Conservation (phyloP, 2,329 filamentous ascomycete species). For the Penicillium brevicompactum region DNA sequence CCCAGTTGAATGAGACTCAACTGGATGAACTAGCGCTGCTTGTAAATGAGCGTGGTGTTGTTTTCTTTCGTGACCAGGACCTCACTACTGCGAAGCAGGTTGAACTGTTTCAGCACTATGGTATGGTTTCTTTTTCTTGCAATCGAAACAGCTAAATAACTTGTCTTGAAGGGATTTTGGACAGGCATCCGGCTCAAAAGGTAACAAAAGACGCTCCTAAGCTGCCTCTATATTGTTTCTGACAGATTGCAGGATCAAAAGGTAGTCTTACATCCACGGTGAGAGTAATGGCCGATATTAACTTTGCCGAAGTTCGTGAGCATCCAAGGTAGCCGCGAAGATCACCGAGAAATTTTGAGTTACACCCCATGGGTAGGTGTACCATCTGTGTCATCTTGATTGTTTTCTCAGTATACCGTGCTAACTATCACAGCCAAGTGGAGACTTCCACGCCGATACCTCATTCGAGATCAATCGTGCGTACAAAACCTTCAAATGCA, state of each 20-base stretch:
- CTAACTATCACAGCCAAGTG: slow-evolving; percentile 34
- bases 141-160: no score
- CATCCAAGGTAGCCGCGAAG: slow-evolving; percentile 49
- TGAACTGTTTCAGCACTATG: slow-evolving; percentile 52
- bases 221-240: neutral
- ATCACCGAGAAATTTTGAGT: slow-evolving; percentile 48
- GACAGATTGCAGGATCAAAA: slow-evolving; percentile 1
- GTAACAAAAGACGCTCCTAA: neutral
- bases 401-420: neutral
- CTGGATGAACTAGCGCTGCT: slow-evolving; percentile 55
- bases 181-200: slow-evolving; percentile 14
- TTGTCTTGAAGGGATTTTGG: neutral
- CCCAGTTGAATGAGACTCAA: slow-evolving; percentile 47
- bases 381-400: neutral
- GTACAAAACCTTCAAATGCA: neutral
- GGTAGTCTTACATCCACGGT: neutral
- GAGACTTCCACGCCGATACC: slow-evolving; percentile 54
- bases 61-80: slow-evolving; percentile 51
- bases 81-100: slow-evolving; percentile 37
- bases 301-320: slow-evolving; percentile 38
- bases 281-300: neutral
- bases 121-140: slow-evolving; percentile 15
- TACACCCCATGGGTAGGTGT: slow-evolving; percentile 49
- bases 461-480: slow-evolving; percentile 54
- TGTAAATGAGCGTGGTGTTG: slow-evolving; percentile 51